Base-by-base conservation (phyloP, 2,329 filamentous ascomycete species). In the Fusarium sp. region DNA sequence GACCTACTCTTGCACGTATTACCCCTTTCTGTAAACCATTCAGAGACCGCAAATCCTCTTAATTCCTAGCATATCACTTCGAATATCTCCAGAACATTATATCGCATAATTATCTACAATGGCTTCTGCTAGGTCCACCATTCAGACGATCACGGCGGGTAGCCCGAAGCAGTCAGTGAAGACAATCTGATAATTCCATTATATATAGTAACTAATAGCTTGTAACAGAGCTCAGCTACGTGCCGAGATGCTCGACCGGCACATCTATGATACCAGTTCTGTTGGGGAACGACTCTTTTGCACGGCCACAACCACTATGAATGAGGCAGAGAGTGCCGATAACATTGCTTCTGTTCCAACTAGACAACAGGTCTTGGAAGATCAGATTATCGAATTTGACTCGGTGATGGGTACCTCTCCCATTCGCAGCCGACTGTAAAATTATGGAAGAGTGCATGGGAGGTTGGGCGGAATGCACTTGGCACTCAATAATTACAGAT, bases 261-360 rank as follows among this genome's bases (percentile, higher is more conserved):
- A 51, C 14, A 67, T 67, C 18, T 62, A 67, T 13, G 41, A 67
- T 21, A 47, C 50, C 6, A 28, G 47, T 23, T 62, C 46, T 5
- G 21, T 67, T 11, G 63, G 55, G 20, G 49, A 67, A 7, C 46
- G 27, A 18, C 56, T 66, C 9, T 16, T 56, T 5, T 28, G 16
- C 16, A 34, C 13, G 28, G 32, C 45, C 5, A 18, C n/a, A 21
- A 14, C 42, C 21, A 45, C 7, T 13, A 20, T 23, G 9, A 45
- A 14, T 18, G 3, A 32, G 23, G 4, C 28, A 25, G 59, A 37
- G 43, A 13, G 20, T n/a, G 18, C 25, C 3, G 13, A 16, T 9
- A 20, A 9, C 6, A 21, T 9, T 40, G 9, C 37, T 46, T 13
- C 42, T 4, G 5, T 2, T 12, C 41, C 7, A 16, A 5, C 8